Percentiles rank a stretch among this genome's conserved stretches.
These are phyloP conservation scores for Endocladia muricata DNA, from an alignment of 31 red algal species.

Conservation along the genomic window DNA sequence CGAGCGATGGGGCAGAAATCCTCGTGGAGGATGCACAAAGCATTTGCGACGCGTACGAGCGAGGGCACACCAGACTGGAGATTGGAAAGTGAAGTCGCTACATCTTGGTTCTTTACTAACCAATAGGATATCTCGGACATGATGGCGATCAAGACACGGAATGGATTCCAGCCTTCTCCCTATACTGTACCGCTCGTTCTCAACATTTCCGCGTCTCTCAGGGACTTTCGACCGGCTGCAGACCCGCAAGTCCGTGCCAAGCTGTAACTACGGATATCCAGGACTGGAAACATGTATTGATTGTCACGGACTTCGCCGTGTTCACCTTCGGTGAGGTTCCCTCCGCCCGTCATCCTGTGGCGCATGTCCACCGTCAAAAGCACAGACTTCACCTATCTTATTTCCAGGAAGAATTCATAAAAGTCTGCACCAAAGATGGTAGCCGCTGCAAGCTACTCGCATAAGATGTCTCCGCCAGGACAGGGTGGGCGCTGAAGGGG, in stretches of 20 bases:
- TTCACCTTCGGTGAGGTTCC: conserved; percentile 3
- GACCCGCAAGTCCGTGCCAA: not conserved
- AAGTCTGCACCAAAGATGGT: conserved; percentile 23
- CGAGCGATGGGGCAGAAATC: not conserved
- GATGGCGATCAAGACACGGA: conserved; percentile 14
- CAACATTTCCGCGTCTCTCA: not conserved
- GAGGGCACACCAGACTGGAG: not conserved
- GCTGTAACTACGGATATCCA: not conserved
- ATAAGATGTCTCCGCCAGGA: conserved; percentile 8
- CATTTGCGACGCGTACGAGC: not conserved
- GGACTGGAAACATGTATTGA: not conserved
- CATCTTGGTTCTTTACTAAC: conserved; percentile 6
- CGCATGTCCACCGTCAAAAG: not conserved
- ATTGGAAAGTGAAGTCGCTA: not conserved
- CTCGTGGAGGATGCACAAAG: not conserved
- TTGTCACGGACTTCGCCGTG: not conserved
- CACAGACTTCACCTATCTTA: not conserved
- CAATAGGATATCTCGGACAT: not conserved
- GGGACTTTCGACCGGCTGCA: conserved; percentile 5
- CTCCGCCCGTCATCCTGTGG: not conserved
- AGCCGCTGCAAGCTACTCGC: conserved; percentile 8
- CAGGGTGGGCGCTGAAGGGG: not conserved
- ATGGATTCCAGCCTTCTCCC: conserved; percentile 12
- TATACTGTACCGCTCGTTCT: conserved; percentile 7
- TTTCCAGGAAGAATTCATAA: conserved; percentile 12